Base-by-base conservation (phyloP, 371 early-diverging fungal species). In the Actinomucor elegans region DNA sequence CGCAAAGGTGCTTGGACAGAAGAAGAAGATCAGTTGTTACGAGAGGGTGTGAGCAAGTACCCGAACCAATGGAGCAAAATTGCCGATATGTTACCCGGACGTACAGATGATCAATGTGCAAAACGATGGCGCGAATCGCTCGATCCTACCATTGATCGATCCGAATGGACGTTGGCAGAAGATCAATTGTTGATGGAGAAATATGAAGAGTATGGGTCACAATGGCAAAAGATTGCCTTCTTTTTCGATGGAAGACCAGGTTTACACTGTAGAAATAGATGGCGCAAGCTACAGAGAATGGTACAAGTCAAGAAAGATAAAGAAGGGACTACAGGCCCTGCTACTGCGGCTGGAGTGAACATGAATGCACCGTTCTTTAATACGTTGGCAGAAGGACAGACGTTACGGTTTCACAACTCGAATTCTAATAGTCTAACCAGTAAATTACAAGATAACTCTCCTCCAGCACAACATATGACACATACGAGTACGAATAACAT, bases 31-130 rank as follows among this genome's bases (percentile, higher is more conserved):
- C 75, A 77, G 5, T 42, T 88, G 48, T 66, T 92, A 35, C 67
- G 84, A 28, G 78, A 85, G 56, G 87, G 87, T 5, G 88, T 90
- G 7, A 70, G 73, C 46, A 80, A 78, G 41, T 82, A 75, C 55
- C 84, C 83, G 18, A 77, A 83, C 23, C 88, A 88, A 69, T 92
- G 92, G 92, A 85, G 89, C 52, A 83, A 84, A 47, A 86, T 92
- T 46, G 91, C 92, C 4, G 87, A 89, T 54, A 77, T 82, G 57
- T 77, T 92, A 20, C 79, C 77, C 10, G 92, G 92, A 7, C 73
- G 92, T n/a, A 92, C 89, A 5, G 90, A 90, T 58, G 89, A 90
- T 62, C 91, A 90, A 51, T 89, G 90, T 46, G 87, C 89, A 14
- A 89, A 90, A 68, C 78, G 92, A 17, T 92, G 91, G 91, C 71